Base-by-base conservation (phyloP, 2,329 filamentous ascomycete genomes). In the Talaromyces verruculosus region DNA sequence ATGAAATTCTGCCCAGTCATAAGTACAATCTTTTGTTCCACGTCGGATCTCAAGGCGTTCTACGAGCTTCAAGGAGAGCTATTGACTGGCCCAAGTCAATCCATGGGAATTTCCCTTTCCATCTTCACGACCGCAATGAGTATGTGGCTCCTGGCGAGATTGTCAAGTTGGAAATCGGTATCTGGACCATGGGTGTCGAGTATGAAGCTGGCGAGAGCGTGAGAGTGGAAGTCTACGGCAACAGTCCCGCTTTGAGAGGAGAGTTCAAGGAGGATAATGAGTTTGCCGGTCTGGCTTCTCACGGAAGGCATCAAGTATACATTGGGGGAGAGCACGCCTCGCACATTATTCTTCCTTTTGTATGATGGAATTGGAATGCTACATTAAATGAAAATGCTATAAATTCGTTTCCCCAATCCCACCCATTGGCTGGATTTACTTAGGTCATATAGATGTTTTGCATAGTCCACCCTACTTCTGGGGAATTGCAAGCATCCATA, bases 121-220 rank as follows among this genome's bases (percentile, higher is more conserved):
- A 80, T 61, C 74, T 79, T 1, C 78, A 83, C 65, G 74, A 77
- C 37, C 68, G 71, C 35, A 73, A 79, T 51, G 73, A 80, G 53
- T 80, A 81, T 68, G 71, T 83, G 1, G 61, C 72, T 1, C 74
- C 74, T 0, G 81, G 80, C 0, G 70, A 77, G 5, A 70, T 82
- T 22, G 79, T 82, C 1, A 76, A 77, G 68, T 69, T 83, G 6
- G 77, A 82, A 53, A 82, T 83, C 63, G 79, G 78, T 1, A 78
- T 83, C 17, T 83, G 80, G 80, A 73, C 79, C 0, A 75, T 78
- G 69, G 80, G 81, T 0, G 75, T 81, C 3, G 75, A 79, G 45
- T 83, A 78, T 70, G 77, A 81, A 2, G 75, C 72, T 4, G 80
- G 79, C 0, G 78, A 82, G 68, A 53, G 67, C 5, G 19, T 72